Base-by-base conservation (phyloP, 805 yeast species). In the Tetrapisispora fleetii region DNA sequence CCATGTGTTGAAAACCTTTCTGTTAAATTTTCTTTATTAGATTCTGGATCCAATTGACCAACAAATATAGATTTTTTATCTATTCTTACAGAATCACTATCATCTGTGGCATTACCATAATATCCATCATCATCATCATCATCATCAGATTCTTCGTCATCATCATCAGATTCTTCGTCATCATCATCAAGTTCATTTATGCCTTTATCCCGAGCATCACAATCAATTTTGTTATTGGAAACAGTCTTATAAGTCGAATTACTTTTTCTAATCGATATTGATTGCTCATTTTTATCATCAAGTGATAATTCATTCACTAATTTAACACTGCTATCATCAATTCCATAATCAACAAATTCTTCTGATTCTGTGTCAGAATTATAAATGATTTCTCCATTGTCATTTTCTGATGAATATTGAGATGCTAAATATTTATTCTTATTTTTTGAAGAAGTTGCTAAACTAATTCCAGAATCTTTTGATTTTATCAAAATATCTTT, bases 21-120 rank as follows among this genome's bases (percentile, higher is more conserved):
- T 37, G 59, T 55, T 42, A 88, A 65, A 44, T 75, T 77, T 8
- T 75, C 77, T 55, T 78, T 77, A 2, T 81, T 76, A 30, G 79
- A 79, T 19, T 69, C 62, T 7, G 72, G 67, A 52, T 72, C 78
- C 43, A 88, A 70, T 59, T 83, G 91, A 37, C 95, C 95, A 45
- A 88, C 80, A 67, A 82, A 88, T n/a, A 88, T 71, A 1, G 95
- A 80, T 57, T 68, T 72, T 58, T 78, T 81, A 57, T 87, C 95
- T 58, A 85, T 78, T 27, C 73, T 67, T 18, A 74, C 46, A 36
- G 40, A 33, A 28, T 40, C 24, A 33, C 50, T 44, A 17, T 50
- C 51, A 19, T 43, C 41, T 21, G 36, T 51, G 18, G 33, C 37
- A 27, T 43, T 43, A 18, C 42, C 39, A 14, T 32, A 36, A 32